Percentiles rank a stretch among this genome's conserved stretches.
Conservation (phyloP, 2,329 filamentous ascomycete genomes). For the Fusarium aywerte region DNA sequence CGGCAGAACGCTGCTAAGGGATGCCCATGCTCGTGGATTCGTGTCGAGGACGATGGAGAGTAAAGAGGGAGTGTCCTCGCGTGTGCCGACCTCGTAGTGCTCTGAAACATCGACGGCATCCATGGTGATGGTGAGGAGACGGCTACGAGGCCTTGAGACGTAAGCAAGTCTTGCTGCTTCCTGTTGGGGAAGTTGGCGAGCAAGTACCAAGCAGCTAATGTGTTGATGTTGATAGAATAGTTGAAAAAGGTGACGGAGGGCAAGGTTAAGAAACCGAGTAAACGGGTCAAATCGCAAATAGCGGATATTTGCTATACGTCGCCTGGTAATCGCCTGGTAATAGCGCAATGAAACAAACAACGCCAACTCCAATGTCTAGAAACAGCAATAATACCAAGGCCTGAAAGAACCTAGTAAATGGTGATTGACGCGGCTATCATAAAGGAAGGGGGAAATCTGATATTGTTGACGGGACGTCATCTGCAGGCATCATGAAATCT, state of each 20-base stretch:
- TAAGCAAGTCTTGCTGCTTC: background rate
- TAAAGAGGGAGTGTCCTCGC: slow-evolving; percentile 77
- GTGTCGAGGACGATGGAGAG: slow-evolving; percentile 94
- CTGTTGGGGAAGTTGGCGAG: background rate
- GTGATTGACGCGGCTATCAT: slow-evolving; percentile 7
- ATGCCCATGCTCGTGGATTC: slow-evolving; percentile 93
- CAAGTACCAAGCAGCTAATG: background rate
- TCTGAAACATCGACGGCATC: slow-evolving; percentile 66
- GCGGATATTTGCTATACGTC: slow-evolving; percentile 4
- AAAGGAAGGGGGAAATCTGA: slow-evolving; percentile 1
- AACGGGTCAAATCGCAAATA: slow-evolving; percentile 6
- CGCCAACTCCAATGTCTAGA: background rate
- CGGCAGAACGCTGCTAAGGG: slow-evolving; percentile 77
- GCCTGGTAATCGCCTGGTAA: background rate
- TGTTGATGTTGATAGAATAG: background rate
- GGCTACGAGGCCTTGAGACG: slow-evolving; percentile 50
- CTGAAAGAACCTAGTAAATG: background rate
- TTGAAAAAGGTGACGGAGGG: slow-evolving; percentile 11
- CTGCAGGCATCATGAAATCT: slow-evolving; percentile 4
- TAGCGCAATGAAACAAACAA: background rate
- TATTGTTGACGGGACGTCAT: slow-evolving; percentile 30
- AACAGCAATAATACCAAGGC: background rate
- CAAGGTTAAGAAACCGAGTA: slow-evolving; percentile 14
- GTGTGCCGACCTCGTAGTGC: slow-evolving; percentile 67
- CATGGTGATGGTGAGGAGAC: slow-evolving; percentile 54